A percentile compares a stretch with the other conserved stretches of the same genome.
Evolutionary conservation across 805 yeast genomes (phyloP).

Genomic region (Ascoidea rubescens): DNA sequence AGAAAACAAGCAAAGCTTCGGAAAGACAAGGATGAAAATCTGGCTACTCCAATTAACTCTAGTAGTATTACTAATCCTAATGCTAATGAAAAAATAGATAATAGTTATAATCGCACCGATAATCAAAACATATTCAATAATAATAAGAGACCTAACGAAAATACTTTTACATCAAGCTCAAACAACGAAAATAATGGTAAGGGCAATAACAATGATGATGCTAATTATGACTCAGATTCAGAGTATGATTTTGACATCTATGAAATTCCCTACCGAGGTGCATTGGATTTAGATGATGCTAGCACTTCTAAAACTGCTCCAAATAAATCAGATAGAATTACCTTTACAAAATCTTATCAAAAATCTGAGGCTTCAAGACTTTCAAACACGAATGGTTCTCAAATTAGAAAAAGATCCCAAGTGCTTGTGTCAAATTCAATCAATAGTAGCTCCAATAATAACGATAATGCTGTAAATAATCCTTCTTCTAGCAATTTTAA

Average conservation of each 20-base stretch:
- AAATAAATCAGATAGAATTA: constrained; percentile 29
- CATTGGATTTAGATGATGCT: constrained; percentile 42
- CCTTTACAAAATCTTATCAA: constrained; percentile 28
- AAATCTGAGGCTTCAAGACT: constrained; percentile 26
- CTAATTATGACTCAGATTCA: constrained; percentile 4
- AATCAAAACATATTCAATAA: neutral
- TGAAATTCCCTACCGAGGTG: constrained; percentile 58
- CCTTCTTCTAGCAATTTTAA: constrained; percentile 6
- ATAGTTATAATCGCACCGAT: neutral
- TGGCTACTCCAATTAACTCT: neutral
- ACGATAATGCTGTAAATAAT: too few relatives aligned
- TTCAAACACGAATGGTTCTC: constrained; percentile 21
- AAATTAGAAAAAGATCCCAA: constrained; percentile 12
- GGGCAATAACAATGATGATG: constrained; percentile 12
- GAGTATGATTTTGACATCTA: constrained; percentile 21
- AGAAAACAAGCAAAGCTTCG: neutral
- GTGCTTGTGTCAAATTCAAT: constrained; percentile 9
- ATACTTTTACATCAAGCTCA: neutral
- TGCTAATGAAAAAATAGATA: neutral
- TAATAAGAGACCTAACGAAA: neutral
- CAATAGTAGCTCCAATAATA: constrained; percentile 17
- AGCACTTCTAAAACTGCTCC: constrained; percentile 53
- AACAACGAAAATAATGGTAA: constrained; percentile 6
- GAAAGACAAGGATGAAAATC: neutral
- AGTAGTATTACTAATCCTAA: neutral